Evolutionary conservation across 1,284 basidiomycete species (phyloP).

Genomic region (Moesziomyces parantarcticus): DNA sequence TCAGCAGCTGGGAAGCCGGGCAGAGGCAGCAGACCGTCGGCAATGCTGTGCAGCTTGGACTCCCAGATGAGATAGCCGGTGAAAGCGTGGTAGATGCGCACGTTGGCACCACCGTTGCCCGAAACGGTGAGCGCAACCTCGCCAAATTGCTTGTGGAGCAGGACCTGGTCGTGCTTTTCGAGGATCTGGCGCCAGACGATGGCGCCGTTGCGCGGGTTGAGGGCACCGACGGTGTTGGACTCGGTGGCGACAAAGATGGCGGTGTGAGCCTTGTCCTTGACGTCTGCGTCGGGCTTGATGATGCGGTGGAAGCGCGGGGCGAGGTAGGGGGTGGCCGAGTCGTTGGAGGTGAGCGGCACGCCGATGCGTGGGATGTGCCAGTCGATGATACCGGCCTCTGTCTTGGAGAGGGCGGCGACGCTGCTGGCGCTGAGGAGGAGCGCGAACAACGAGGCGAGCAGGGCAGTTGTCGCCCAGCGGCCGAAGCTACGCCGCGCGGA

Average conservation of each 20-base stretch:
- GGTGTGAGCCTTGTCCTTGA: conserved; percentile 69
- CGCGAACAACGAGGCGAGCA: conserved; percentile 23
- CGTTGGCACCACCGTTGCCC: conserved; percentile 77
- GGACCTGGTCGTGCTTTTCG: conserved; percentile 77
- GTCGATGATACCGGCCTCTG: conserved; percentile 51
- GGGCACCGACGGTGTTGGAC: conserved; percentile 81
- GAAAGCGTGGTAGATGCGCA: conserved; percentile 77
- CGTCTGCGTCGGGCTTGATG: conserved; percentile 54
- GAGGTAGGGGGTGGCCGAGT: conserved; percentile 40
- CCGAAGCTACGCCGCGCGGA: conserved; percentile 16
- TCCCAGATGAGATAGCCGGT: conserved; percentile 81
- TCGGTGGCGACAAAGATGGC: conserved; percentile 78
- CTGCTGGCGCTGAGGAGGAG: conserved; percentile 12
- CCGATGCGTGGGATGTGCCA: conserved; percentile 54
- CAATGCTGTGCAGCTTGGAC: conserved; percentile 61
- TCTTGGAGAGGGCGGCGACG: conserved; percentile 29
- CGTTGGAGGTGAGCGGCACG: conserved; percentile 42
- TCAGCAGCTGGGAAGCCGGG: conserved; percentile 43
- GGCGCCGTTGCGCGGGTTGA: conserved; percentile 78
- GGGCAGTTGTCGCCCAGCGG: conserved; percentile 15
- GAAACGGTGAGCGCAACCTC: conserved; percentile 74
- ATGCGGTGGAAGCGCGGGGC: conserved; percentile 67
- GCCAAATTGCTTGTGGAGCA: conserved; percentile 75
- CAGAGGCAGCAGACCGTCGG: conserved; percentile 41
- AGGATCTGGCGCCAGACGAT: conserved; percentile 85